These are phyloP conservation scores for Pholiota microspora DNA, from an alignment of 768 basidiomycete species.

Conservation along the genomic window DNA sequence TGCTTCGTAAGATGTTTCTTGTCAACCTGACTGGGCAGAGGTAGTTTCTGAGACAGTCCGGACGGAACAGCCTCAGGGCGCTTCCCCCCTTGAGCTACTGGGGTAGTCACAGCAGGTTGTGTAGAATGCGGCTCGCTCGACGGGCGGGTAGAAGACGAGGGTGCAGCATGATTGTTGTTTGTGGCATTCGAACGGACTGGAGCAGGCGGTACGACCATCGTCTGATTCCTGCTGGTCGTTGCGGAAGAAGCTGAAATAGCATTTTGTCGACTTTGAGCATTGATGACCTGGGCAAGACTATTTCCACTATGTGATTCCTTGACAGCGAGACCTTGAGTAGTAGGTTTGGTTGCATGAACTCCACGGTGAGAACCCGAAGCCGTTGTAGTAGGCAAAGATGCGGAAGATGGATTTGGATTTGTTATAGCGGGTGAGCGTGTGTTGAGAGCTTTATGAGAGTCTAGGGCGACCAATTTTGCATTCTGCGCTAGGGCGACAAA, in stretches of 20 bases:
- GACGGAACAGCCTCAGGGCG: neutral
- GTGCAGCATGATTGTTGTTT: no score
- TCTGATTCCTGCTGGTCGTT: neutral
- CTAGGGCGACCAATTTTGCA: neutral
- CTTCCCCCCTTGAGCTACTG: neutral
- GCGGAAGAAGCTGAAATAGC: neutral
- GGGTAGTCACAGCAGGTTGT: neutral
- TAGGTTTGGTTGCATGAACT: neutral
- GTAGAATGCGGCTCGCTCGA: no score
- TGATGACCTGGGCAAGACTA: neutral
- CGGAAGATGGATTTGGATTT: neutral
- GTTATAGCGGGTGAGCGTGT: neutral
- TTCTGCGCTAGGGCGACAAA: neutral
- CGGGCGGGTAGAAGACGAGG: no score
- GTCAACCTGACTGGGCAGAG: slow-evolving; percentile 43
- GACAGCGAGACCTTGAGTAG: neutral
- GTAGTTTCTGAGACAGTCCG: slow-evolving; percentile 3
- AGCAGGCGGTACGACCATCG: neutral
- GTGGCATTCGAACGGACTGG: no score
- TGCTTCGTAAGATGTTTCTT: slow-evolving; percentile 53
- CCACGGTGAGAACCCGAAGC: neutral
- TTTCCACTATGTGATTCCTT: neutral
- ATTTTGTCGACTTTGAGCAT: neutral
- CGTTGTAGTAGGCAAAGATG: neutral
- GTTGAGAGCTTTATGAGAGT: no score